phyloP scores from a whole-genome alignment of 2,329 filamentous ascomycete genomes.

The Fusarium austroafricanum region DNA sequence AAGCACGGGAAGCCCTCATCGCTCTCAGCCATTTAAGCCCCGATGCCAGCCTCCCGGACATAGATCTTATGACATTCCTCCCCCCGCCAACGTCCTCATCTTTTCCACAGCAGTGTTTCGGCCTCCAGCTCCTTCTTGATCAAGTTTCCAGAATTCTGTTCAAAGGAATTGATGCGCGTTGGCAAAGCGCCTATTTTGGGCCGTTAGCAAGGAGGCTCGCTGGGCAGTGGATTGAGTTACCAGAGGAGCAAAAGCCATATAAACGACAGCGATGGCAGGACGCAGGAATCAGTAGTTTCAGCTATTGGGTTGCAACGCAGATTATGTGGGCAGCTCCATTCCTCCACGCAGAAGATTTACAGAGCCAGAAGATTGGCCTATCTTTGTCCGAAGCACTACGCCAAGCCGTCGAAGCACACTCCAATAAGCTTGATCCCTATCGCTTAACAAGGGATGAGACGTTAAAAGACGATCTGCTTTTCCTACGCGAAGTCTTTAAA shows the following conservation, averaged over 20 bases:
- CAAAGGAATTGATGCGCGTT: neutral
- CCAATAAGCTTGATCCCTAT: neutral
- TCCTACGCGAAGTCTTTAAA: too few relatives aligned
- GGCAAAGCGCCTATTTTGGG: constrained; percentile 9
- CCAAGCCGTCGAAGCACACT: neutral
- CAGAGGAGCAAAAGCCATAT: neutral
- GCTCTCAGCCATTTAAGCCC: too few relatives aligned
- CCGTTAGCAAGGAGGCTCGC: neutral
- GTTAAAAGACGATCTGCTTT: too few relatives aligned
- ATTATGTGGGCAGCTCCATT: constrained; percentile 17
- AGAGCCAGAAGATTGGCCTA: neutral
- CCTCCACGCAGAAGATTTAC: constrained; percentile 6
- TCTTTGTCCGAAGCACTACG: neutral
- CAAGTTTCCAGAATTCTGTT: neutral
- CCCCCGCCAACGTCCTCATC: neutral
- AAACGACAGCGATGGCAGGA: neutral
- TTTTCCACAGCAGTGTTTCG: constrained; percentile 8
- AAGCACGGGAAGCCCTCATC: too few relatives aligned
- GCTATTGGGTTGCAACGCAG: constrained; percentile 10
- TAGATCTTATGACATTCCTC: neutral
- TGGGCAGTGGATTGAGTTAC: constrained; percentile 4
- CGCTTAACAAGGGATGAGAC: too few relatives aligned
- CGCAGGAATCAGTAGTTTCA: neutral
- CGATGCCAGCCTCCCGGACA: too few relatives aligned
- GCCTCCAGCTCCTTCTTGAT: neutral